phyloP scores from a whole-genome alignment of 768 basidiomycete genomes.

The Tylopilus rubrobrunneus region DNA sequence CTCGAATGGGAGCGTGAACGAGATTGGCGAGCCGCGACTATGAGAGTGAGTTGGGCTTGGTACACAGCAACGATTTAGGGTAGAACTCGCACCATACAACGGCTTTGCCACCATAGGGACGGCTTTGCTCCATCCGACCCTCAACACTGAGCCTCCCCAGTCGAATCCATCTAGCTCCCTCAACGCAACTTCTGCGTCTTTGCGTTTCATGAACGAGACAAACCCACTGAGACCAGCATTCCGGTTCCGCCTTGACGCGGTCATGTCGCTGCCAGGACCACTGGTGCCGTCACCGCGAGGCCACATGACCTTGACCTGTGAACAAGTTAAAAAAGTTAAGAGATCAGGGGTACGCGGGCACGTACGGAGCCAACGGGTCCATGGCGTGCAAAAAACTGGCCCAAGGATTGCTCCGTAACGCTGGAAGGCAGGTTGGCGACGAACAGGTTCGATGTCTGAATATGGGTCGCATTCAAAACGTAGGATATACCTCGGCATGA shows the following conservation, averaged over 20 bases:
- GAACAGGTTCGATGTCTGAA: constrained; percentile 90
- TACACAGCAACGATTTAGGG: not conserved
- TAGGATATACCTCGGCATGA: not conserved
- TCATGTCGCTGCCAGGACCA: constrained; percentile 76
- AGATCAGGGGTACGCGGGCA: constrained; percentile 9
- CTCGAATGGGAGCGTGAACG: constrained; percentile 34
- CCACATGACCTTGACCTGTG: constrained; percentile 98
- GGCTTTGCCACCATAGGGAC: constrained; percentile 79
- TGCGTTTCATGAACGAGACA: constrained; percentile 93
- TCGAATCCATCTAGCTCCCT: constrained; percentile 90
- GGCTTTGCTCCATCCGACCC: constrained; percentile 97
- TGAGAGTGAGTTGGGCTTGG: not conserved
- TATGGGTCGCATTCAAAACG: constrained; percentile 1
- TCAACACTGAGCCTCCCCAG: constrained; percentile 86
- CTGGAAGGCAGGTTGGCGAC: constrained; percentile 89
- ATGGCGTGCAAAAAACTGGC: constrained; percentile 84
- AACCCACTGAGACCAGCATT: constrained; percentile 87
- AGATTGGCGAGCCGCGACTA: constrained; percentile 26
- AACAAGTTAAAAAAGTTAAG: not conserved
- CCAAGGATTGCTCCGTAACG: constrained; percentile 82
- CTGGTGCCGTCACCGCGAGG: constrained; percentile 74
- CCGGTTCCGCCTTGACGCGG: constrained; percentile 63
- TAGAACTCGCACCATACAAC: constrained; percentile 62
- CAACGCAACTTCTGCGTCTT: constrained; percentile 85
- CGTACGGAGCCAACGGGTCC: constrained; percentile 92